Evolutionary conservation across 305 asterid genomes (phyloP).

Genomic region (Rubia occidens): DNA sequence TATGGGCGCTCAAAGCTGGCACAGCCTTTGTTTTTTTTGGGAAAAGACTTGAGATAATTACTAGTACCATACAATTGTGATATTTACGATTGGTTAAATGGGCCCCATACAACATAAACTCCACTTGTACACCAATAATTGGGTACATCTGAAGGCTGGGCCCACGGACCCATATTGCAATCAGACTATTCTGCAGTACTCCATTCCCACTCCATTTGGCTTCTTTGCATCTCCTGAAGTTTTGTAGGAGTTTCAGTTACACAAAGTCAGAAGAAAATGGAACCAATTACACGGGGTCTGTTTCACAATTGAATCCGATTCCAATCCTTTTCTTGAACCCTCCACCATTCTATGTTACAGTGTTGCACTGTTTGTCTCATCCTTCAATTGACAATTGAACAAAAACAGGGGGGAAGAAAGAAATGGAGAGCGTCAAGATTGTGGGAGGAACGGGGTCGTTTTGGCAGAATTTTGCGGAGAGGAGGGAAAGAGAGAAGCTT

Average conservation of each 20-base stretch:
- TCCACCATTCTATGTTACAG: neutral
- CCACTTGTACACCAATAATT: neutral
- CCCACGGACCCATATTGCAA: neutral
- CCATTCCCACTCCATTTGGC: neutral
- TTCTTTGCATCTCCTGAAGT: neutral
- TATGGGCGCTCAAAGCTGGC: too few relatives aligned
- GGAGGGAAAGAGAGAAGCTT: constrained; percentile 18
- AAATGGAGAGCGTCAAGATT: neutral
- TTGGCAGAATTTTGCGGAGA: constrained; percentile 27
- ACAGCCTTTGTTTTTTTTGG: too few relatives aligned
- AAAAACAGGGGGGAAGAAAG: neutral
- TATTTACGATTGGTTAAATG: neutral
- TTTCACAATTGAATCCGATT: neutral
- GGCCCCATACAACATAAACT: neutral
- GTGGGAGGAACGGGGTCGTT: constrained; percentile 24
- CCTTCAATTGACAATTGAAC: neutral
- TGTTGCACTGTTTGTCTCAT: neutral
- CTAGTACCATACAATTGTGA: neutral
- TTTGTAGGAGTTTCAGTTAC: neutral
- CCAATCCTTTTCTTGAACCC: neutral
- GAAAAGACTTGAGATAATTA: too few relatives aligned
- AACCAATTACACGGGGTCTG: neutral
- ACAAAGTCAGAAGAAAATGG: neutral
- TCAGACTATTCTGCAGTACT: neutral
- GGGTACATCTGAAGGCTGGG: neutral